Conservation (phyloP, 805 yeast species). For the Maudiozyma saulgeensis region DNA sequence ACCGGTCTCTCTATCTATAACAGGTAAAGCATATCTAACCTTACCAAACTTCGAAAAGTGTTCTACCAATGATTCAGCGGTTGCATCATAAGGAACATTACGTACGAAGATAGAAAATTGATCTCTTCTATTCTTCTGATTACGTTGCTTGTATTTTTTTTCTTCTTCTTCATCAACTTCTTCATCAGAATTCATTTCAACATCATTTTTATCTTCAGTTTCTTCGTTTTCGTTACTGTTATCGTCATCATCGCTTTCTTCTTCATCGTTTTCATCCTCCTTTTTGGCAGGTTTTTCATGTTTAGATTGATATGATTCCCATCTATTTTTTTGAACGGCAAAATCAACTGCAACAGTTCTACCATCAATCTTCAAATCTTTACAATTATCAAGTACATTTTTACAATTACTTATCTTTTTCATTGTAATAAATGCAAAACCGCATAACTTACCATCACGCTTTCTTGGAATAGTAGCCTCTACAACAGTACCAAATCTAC, state of each 20-base stretch:
- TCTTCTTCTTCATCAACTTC: slow-evolving; percentile 27
- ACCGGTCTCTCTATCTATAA: slow-evolving; percentile 75
- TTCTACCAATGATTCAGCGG: slow-evolving; percentile 61
- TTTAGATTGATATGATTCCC: slow-evolving; percentile 52
- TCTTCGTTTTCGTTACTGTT: slow-evolving; percentile 30
- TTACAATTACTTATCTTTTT: slow-evolving; percentile 67
- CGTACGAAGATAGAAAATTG: slow-evolving; percentile 73
- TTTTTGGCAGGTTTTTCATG: slow-evolving; percentile 34
- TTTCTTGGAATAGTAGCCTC: slow-evolving; percentile 87
- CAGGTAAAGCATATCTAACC: slow-evolving; percentile 89
- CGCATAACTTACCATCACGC: slow-evolving; percentile 80
- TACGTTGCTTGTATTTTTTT: slow-evolving; percentile 29
- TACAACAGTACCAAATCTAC: slow-evolving; percentile 73
- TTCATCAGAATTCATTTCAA: slow-evolving; percentile 30
- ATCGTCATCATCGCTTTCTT: slow-evolving; percentile 29
- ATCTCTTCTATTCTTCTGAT: slow-evolving; percentile 49
- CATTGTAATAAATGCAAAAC: slow-evolving; percentile 93
- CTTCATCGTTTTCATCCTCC: slow-evolving; percentile 33
- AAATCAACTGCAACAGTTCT: slow-evolving; percentile 90
- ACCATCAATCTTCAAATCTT: slow-evolving; percentile 74
- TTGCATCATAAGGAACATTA: slow-evolving; percentile 91
- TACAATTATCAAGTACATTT: slow-evolving; percentile 64
- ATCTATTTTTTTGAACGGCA: slow-evolving; percentile 79
- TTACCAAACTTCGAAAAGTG: slow-evolving; percentile 80
- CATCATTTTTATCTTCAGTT: slow-evolving; percentile 28